A percentile compares a stretch with the other conserved stretches of the same genome.
These are phyloP conservation scores for Fusarium denticulatum DNA, from an alignment of 2,329 filamentous ascomycete species.

Conservation along the genomic window DNA sequence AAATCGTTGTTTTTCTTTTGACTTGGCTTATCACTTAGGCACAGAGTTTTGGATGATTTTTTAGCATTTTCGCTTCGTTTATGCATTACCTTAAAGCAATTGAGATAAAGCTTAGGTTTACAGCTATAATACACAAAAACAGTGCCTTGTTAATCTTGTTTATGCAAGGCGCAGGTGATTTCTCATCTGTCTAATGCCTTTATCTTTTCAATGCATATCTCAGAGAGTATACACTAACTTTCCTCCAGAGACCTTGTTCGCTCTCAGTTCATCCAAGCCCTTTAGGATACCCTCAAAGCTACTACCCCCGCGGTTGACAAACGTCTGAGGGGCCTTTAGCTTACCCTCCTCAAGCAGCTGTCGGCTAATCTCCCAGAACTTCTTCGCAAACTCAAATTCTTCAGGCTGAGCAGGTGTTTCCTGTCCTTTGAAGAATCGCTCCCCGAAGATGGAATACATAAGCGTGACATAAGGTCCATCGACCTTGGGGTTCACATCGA, in stretches of 20 bases:
- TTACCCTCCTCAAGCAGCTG: neutral
- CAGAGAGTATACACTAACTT: constrained; percentile 15
- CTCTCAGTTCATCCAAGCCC: constrained; percentile 9
- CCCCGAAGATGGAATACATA: constrained; percentile 20
- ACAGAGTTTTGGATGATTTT: no score
- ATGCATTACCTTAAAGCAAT: neutral
- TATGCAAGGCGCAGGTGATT: neutral
- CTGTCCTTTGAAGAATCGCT: neutral
- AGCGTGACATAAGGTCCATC: constrained; percentile 10
- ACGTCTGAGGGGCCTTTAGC: neutral
- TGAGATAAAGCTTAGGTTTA: neutral
- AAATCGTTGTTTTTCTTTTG: neutral
- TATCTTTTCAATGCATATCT: neutral
- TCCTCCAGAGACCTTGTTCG: neutral
- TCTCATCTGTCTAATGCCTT: neutral
- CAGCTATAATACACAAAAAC: neutral
- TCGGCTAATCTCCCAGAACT: constrained; percentile 8
- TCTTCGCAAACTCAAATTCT: constrained; percentile 7
- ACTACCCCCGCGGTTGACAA: neutral
- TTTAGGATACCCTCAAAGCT: neutral
- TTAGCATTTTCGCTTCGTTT: neutral
- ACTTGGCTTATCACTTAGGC: rapidly evolving
- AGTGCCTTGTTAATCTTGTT: no score
- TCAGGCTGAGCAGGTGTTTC: constrained; percentile 2
- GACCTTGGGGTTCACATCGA: neutral